Percentiles rank a stretch among this genome's conserved stretches.
phyloP scores from a whole-genome alignment of 2,329 filamentous ascomycete genomes.

The Aspergillus felis region DNA sequence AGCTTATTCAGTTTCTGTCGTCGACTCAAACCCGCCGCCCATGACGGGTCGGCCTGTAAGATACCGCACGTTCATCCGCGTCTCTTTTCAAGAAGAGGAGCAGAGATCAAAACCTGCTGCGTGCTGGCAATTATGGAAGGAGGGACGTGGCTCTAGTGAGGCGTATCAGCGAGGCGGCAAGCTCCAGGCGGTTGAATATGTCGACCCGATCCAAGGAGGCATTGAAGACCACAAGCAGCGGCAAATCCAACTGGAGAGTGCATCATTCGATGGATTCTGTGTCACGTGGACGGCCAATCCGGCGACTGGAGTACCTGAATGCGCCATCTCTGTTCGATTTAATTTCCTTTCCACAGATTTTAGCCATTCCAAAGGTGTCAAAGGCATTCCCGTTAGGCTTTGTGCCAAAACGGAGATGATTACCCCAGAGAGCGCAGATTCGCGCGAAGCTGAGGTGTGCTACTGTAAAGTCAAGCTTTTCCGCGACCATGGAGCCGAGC shows the following conservation, averaged over 20 bases:
- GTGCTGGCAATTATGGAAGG: conserved; percentile 94
- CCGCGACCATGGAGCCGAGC: conserved; percentile 89
- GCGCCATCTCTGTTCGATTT: conserved; percentile 86
- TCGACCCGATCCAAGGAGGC: conserved; percentile 60
- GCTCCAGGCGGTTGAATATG: conserved; percentile 90
- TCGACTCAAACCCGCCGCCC: conserved; percentile 67
- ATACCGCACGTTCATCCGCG: conserved; percentile 88
- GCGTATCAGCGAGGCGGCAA: conserved; percentile 90
- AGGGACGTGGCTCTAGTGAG: conserved; percentile 91
- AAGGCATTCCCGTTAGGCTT: conserved; percentile 89
- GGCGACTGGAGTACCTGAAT: conserved; percentile 64
- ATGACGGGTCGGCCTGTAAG: conserved; percentile 59
- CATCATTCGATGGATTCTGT: conserved; percentile 91
- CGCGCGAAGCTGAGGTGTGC: conserved; percentile 65
- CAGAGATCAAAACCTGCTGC: conserved; percentile 77
- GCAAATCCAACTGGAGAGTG: conserved; percentile 65
- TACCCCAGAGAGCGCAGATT: conserved; percentile 48
- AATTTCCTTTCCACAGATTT: conserved; percentile 99
- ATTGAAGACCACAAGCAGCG: conserved; percentile 55
- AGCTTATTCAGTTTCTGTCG: conserved; percentile 80
- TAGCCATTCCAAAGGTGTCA: conserved; percentile 97
- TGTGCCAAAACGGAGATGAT: conserved; percentile 83
- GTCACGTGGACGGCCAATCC: conserved; percentile 79
- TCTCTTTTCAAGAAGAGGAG: conserved; percentile 95
- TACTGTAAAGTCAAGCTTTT: conserved; percentile 98